Base-by-base conservation (phyloP, 805 yeast genomes). In the Wickerhamomyces queroliae region DNA sequence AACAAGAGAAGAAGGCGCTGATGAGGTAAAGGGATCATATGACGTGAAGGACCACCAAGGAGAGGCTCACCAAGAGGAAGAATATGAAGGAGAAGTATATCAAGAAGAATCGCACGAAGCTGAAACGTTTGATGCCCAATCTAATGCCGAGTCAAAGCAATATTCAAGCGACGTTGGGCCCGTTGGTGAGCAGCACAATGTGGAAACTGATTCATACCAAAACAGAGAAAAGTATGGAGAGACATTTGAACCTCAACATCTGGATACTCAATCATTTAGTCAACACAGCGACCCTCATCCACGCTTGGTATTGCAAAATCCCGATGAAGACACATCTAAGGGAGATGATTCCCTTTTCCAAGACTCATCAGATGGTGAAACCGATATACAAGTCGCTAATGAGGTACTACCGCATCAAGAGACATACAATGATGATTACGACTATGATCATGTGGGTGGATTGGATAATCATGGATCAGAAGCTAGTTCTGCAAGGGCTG, bases 321-420 rank as follows among this genome's bases (percentile, higher is more conserved):
- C 31, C 17, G 22, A 30, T 30, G 22, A 7, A 3, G 22, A 11
- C 5, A 5, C 22, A 4, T 4, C 5, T 11, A 11, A 19, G 18
- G 19, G 27, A 19, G 42, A 37, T 20, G 37, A 40, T 13, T 39
- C 49, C 4, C 33, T 49, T n/a, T 51, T 49, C 38, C 40, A 48
- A 8, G 56, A 49, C 24, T 46, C 53, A 5, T 46, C 50, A 3
- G 52, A 47, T 36, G 50, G 43, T 3, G 37, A 28, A 19, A 23
- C 11, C n/a, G 15, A 33, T 11, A 33, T 16, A 8, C 26, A 21
- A 32, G 27, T n/a, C 13, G 16, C 10, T 22, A 23, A 6, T 16
- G 27, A 33, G 5, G 17, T 13, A 1, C 2, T 22, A 6, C 10
- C 31, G 10, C 13, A 7, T 4, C 19, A 28, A 17, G 20, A 28